Percentiles rank a stretch among this genome's conserved stretches.
Evolutionary conservation across 2,329 filamentous ascomycete genomes (phyloP).

Genomic region (Biscogniauxia sp.): DNA sequence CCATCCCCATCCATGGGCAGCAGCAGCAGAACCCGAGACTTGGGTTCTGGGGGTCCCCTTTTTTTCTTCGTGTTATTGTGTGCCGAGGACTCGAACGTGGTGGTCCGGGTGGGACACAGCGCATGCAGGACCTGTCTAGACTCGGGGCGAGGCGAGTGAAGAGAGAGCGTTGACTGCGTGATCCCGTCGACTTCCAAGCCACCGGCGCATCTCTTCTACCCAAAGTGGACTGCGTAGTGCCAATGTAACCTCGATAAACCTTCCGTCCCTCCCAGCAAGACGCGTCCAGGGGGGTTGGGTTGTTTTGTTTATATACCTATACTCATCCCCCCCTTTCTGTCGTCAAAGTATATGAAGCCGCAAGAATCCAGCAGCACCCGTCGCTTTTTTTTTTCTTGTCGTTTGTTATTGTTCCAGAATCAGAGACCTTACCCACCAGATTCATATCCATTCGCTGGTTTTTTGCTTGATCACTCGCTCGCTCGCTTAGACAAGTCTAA

Average conservation of each 20-base stretch:
- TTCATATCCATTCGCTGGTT: neutral
- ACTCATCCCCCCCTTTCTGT: neutral
- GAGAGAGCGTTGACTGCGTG: neutral
- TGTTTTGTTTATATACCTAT: neutral
- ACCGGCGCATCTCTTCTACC: neutral
- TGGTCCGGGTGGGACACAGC: neutral
- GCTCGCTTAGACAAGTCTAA: neutral
- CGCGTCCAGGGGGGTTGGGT: constrained; percentile 6
- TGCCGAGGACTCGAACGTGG: neutral
- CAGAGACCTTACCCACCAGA: neutral
- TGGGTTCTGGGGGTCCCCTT: no score
- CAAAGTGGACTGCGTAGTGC: constrained; percentile 5
- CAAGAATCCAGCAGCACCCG: neutral
- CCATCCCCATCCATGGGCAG: no score
- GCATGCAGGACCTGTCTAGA: neutral
- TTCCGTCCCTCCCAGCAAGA: constrained; percentile 7
- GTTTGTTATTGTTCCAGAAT: neutral
- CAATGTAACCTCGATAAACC: constrained; percentile 7
- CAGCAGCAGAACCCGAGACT: no score
- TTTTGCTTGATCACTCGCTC: neutral
- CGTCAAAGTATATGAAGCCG: constrained; percentile 7
- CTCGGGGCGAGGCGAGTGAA: neutral
- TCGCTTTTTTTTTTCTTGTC: constrained; percentile 10
- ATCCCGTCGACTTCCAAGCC: constrained; percentile 4
- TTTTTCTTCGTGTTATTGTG: neutral